These are phyloP conservation scores for Penicillium crystallinum DNA, from an alignment of 495 filamentous ascomycete genomes.

Conservation along the genomic window DNA sequence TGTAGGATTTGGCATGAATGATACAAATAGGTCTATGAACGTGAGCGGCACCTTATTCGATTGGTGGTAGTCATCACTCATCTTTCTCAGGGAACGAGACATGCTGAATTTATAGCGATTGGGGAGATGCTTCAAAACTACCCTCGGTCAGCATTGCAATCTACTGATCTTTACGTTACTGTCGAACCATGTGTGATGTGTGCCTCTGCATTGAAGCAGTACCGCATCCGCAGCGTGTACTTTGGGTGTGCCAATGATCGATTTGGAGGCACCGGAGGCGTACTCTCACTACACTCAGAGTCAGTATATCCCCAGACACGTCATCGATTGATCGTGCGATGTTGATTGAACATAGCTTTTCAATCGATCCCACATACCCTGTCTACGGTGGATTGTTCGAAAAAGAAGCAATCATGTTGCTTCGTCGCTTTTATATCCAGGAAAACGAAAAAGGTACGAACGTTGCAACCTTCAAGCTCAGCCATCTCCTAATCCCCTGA, in stretches of 20 bases:
- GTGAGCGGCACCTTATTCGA: conserved; percentile 26
- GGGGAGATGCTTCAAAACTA: conserved; percentile 53
- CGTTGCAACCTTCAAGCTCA: not conserved
- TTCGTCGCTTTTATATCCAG: conserved; percentile 93
- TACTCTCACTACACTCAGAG: conserved; percentile 79
- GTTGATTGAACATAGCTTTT: conserved; percentile 33
- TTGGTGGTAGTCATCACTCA: not conserved
- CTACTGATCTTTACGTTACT: conserved; percentile 87
- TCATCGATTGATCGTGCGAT: not conserved
- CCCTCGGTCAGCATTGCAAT: conserved; percentile 55
- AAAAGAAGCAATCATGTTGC: conserved; percentile 82
- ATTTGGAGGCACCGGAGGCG: conserved; percentile 92
- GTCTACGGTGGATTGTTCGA: conserved; percentile 78
- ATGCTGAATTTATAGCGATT: conserved; percentile 90
- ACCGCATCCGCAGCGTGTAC: conserved; percentile 75
- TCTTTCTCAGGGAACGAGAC: conserved; percentile 69
- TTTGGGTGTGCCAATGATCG: conserved; percentile 95
- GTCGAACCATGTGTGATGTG: conserved; percentile 99
- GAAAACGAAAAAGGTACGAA: conserved; percentile 78
- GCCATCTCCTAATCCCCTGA: conserved; percentile 13
- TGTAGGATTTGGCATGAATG: conserved; percentile 88
- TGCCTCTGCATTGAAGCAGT: conserved; percentile 83
- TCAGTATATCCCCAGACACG: conserved; percentile 25
- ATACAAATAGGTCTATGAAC: conserved; percentile 82
- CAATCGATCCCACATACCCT: conserved; percentile 67